Percentiles rank a stretch among this genome's conserved stretches.
Evolutionary conservation across 495 filamentous ascomycete genomes (phyloP).

Genomic region (Penicillium macrosclerotiorum): DNA sequence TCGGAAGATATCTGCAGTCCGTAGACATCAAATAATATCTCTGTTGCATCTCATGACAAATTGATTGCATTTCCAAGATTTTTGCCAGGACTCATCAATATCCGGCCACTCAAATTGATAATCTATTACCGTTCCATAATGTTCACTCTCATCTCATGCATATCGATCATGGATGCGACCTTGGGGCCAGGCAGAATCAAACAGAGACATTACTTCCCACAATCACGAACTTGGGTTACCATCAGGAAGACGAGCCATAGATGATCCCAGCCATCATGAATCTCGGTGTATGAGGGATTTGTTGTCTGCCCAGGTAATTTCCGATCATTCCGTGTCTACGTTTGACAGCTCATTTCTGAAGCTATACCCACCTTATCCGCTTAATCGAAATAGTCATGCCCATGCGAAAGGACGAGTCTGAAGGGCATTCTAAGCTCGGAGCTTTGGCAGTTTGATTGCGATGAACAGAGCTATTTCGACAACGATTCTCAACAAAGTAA

Average conservation of each 20-base stretch:
- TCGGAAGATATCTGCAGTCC: too few relatives aligned
- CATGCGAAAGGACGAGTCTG: neutral
- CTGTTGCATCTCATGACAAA: too few relatives aligned
- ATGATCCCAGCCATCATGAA: neutral
- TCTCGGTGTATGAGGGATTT: neutral
- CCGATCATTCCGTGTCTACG: neutral
- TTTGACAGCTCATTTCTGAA: constrained; percentile 9
- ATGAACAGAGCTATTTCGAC: neutral
- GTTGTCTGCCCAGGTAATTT: too few relatives aligned
- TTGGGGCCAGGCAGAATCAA: neutral
- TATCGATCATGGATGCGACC: neutral
- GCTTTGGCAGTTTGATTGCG: constrained; percentile 5
- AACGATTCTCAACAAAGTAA: neutral
- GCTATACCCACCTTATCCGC: constrained; percentile 5
- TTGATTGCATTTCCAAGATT: too few relatives aligned
- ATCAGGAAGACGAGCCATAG: neutral
- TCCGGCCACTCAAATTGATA: too few relatives aligned
- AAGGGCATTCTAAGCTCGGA: neutral
- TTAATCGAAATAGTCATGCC: constrained; percentile 5
- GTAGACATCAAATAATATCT: too few relatives aligned
- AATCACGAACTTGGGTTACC: neutral
- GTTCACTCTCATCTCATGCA: neutral
- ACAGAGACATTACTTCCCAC: neutral
- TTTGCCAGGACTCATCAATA: too few relatives aligned
- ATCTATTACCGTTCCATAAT: neutral